Evolutionary conservation across 495 filamentous ascomycete species (phyloP).

Genomic region (Filosporella fistucella): DNA sequence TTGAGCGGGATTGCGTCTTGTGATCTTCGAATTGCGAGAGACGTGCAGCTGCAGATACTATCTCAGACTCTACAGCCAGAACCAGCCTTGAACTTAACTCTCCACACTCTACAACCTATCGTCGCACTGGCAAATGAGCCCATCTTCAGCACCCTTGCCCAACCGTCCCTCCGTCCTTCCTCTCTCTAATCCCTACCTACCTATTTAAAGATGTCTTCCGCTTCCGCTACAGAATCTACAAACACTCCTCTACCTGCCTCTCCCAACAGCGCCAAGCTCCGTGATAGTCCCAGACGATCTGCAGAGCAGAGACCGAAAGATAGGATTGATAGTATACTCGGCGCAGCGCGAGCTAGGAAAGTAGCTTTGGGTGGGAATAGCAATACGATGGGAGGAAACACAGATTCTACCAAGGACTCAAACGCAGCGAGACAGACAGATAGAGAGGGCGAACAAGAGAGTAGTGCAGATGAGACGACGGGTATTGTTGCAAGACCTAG

Average conservation of each 20-base stretch:
- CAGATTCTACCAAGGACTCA: not conserved
- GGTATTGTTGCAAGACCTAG: slow-evolving; percentile 10
- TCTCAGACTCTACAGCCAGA: too few relatives aligned
- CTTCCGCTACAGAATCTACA: too few relatives aligned
- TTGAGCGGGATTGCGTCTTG: slow-evolving; percentile 20
- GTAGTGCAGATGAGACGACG: slow-evolving; percentile 24
- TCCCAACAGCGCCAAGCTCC: not conserved
- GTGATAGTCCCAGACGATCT: not conserved
- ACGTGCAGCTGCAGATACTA: too few relatives aligned
- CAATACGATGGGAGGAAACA: too few relatives aligned
- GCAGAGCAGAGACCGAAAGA: slow-evolving; percentile 2
- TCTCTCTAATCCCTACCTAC: too few relatives aligned
- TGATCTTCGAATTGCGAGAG: slow-evolving; percentile 20
- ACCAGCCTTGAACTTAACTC: too few relatives aligned
- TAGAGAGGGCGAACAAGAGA: slow-evolving; percentile 6
- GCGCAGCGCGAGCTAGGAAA: slow-evolving; percentile 13
- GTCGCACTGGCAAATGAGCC: not conserved
- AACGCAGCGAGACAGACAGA: too few relatives aligned
- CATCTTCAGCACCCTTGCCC: too few relatives aligned
- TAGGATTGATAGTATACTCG: slow-evolving; percentile 16
- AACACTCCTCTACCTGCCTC: too few relatives aligned
- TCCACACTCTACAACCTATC: too few relatives aligned
- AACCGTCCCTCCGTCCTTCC: too few relatives aligned
- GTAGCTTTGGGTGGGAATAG: slow-evolving; percentile 4
- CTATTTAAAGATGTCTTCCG: too few relatives aligned